Evolutionary conservation across 345 rosid species (phyloP), one percentile per base, ranked within the genome.

Genomic region (Rhizophora mangle): DNA sequence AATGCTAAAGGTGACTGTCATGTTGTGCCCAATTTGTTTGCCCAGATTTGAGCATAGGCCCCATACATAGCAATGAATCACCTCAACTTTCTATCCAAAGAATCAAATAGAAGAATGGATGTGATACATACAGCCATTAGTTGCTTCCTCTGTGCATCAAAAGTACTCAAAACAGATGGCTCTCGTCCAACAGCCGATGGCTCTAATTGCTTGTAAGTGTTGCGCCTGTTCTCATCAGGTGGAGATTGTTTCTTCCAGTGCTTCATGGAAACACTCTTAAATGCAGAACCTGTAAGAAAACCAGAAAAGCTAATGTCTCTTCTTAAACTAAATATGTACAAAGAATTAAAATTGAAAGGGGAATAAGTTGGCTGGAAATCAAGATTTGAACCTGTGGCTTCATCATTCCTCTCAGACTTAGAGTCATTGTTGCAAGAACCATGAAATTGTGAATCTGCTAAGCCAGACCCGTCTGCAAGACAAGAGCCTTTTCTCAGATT

Each of bases 361-460:
- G 1, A 32, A 36, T 6, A 24, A 15, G 2, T 7, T 58, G 22
- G 49, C 19, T 7, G 13, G 7, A 21, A 26, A n/a, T 26, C 29
- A 56, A 53, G 59, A 56, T 74, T 15, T 60, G 21, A 57, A 74
- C 78, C 73, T 58, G 73, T 53, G 18, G 55, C n/a, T 68, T 74
- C 78, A 0, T 46, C 64, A 52, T 64, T 69, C 63, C 49, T 73
- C 43, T 84, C 85, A 62, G 69, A 68, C 82, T 65, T 87, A 70
- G 67, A 82, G 63, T 79, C 81, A n/a, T 82, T 85, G 39, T 65
- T 77, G 71, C 78, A 68, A 74, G 81, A 69, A 73, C 82, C 70
- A 68, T 75, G 60, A 75, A 72, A 36, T 63, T 70, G 76, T 55
- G 74, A 77, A 64, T 82, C 83, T 47, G 73, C 36, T 27, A 72